Base-by-base conservation (phyloP, 495 filamentous ascomycete genomes). In the Rhypophila decipiens region DNA sequence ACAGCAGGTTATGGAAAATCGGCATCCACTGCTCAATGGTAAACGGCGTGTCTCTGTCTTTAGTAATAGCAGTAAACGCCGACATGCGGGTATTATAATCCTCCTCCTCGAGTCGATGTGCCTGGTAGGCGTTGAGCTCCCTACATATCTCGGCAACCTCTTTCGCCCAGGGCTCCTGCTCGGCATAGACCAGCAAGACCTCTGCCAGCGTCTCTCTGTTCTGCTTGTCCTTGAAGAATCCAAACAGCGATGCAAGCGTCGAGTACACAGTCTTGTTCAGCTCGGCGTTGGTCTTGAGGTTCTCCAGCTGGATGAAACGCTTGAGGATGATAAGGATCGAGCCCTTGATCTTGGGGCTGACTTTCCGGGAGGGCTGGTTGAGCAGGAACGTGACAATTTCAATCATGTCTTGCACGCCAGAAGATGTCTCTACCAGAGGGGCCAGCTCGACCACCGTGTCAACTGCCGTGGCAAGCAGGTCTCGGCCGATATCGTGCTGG, bases 1-100 rank as follows among this genome's bases (percentile, higher is more conserved):
- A 96, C 2, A 96, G 73, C 76, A 95, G 82, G 58, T 97, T 97
- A 66, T 84, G 85, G 2, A 97, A 61, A 24, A 97, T 69, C n/a
- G 94, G 90, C 47, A 79, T 75, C 94, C 93, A 99, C 57, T 95
- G 85, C 49, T 78, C 79, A n/a, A 82, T 61, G 3, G 75, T 84
- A 29, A 90, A 79, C 0, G 64, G 68, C 1, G 49, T 52, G 29
- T 72, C 67, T 41, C 68, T 57, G 3, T 71, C 62, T 22, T 81
- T 78, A 36, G 82, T 87, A 55, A 97, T 82, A 4, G 67, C 60
- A 44, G 75, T 83, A 66, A 94, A 96, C 19, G 87, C 94, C 36
- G 75, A 63, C 13, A 91, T 69, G 19, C 93, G 80, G 39, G 82
- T 78, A 39, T 90, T 84, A 66, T 91, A 96, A 60, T 99, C 86